Base-by-base conservation (phyloP, 1,284 basidiomycete genomes). In the Fomitopsis schrenkii region DNA sequence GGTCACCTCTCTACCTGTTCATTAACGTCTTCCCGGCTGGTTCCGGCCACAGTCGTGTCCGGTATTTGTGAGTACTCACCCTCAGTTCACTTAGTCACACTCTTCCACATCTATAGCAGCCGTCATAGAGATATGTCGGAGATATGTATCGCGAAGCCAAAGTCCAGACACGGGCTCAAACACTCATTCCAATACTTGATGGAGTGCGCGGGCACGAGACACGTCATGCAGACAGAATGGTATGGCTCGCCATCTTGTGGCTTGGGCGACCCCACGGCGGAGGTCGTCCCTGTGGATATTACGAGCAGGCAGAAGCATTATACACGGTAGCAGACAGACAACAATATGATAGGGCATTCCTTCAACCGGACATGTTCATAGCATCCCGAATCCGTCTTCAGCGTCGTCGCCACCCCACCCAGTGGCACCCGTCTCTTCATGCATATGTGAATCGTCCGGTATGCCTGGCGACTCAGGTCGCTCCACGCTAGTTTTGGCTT, bases 321-420 rank as follows among this genome's bases (percentile, higher is more conserved):
- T 59, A 53, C 46, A 59, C 22, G 22, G 5, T 10, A 59, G 41
- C 46, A 42, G 50, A 44, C 46, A 53, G 35, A 54, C 46, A 53
- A 46, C 33, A 58, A 50, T 36, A 40, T 17, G 53, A 41, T 17
- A 35, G 35, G 35, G 36, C 17, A 12, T 26, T 54, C 52, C 52
- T 40, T 12, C 7, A 40, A 15, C 19, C 52, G 5, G n/a, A 19
- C n/a, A 41, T 9, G 28, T 78, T 40, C 68, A 84, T 58, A 82
- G 70, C 82, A 85, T 81, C 55, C 85, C 84, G 82, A 87, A 88
- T 53, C 82, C 84, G 68, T 87, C 85, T 64, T 86, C 86, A 60
- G 83, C 83, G 45, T 77, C 83, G 46, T 84, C 85, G 36, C 83
- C 85, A 52, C 85, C 86, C 84, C 86, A 87, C 33, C 85, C 84